A percentile compares a stretch with the other conserved stretches of the same genome.
Conservation (phyloP, 345 rosid species). For the Rhodamnia rubescens region DNA sequence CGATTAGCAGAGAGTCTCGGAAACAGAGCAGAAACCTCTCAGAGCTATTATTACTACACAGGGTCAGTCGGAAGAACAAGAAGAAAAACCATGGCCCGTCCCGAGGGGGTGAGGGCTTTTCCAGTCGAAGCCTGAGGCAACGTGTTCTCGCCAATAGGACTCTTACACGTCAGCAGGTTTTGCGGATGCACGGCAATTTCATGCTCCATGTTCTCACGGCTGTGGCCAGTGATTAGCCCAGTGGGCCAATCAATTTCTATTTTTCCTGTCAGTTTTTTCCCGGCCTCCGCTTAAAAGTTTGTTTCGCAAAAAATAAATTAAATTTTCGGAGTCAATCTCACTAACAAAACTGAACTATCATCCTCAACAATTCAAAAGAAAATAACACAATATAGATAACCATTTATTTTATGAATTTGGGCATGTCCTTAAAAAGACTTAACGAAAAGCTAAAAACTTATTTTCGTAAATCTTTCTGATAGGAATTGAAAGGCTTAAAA, state of each 20-base stretch:
- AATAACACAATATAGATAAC: not conserved
- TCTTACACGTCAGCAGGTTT: conserved; percentile 22
- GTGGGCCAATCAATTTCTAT: not conserved
- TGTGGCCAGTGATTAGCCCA: not conserved
- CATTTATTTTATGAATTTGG: no score
- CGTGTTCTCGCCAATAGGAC: conserved; percentile 51
- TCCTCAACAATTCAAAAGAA: not conserved
- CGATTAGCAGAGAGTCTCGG: not conserved
- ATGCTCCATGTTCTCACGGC: not conserved
- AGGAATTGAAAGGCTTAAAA: no score
- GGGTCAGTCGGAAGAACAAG: not conserved
- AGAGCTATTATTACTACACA: not conserved
- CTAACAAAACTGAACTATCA: not conserved
- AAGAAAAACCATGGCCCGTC: not conserved
- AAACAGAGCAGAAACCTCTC: not conserved
- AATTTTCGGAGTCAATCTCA: not conserved
- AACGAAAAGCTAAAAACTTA: no score
- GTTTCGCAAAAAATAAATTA: not conserved
- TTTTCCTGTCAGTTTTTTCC: not conserved
- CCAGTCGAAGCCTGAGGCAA: not conserved
- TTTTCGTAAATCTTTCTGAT: no score
- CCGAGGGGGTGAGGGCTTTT: not conserved
- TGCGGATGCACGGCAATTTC: not conserved
- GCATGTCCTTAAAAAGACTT: no score
- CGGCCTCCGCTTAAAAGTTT: not conserved